These are phyloP conservation scores for Scedosporium aurantiacum DNA, from an alignment of 2,329 filamentous ascomycete species.

Conservation along the genomic window DNA sequence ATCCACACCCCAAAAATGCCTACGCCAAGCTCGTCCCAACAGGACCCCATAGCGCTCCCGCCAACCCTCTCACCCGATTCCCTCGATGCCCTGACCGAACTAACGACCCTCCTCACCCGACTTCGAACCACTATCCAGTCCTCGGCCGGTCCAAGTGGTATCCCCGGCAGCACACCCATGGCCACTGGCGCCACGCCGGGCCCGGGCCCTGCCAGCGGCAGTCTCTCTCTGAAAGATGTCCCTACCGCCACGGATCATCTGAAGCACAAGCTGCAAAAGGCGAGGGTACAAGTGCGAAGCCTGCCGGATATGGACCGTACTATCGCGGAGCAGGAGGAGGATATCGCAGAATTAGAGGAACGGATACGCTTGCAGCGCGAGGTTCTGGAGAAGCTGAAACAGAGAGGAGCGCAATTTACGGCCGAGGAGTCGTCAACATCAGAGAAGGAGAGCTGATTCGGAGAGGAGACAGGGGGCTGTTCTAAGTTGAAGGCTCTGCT, in stretches of 20 bases:
- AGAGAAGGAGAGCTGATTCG: slow-evolving; percentile 6
- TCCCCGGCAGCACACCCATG: slow-evolving; percentile 18
- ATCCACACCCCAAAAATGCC: slow-evolving; percentile 2
- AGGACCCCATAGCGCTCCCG: slow-evolving; percentile 38
- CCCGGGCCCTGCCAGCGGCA: slow-evolving; percentile 15
- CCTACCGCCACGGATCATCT: slow-evolving; percentile 66
- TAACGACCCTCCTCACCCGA: slow-evolving; percentile 66
- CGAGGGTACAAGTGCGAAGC: slow-evolving; percentile 51
- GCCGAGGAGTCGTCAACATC: slow-evolving; percentile 13
- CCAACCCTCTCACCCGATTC: slow-evolving; percentile 65
- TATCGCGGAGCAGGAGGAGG: slow-evolving; percentile 57
- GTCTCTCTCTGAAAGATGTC: slow-evolving; percentile 57
- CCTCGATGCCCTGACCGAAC: slow-evolving; percentile 75
- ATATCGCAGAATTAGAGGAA: slow-evolving; percentile 56
- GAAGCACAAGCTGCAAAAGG: slow-evolving; percentile 74
- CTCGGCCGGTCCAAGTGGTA: slow-evolving; percentile 25
- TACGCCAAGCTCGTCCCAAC: background rate
- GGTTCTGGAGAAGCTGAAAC: slow-evolving; percentile 42
- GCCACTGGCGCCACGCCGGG: slow-evolving; percentile 15
- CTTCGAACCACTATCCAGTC: slow-evolving; percentile 45
- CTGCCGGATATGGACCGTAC: slow-evolving; percentile 61
- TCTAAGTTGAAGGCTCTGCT: background rate
- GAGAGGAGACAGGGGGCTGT: background rate
- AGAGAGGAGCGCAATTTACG: slow-evolving; percentile 33
- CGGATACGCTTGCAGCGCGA: slow-evolving; percentile 51